Base-by-base conservation (phyloP, 495 filamentous ascomycete genomes). In the Lasiosphaeria ovina region DNA sequence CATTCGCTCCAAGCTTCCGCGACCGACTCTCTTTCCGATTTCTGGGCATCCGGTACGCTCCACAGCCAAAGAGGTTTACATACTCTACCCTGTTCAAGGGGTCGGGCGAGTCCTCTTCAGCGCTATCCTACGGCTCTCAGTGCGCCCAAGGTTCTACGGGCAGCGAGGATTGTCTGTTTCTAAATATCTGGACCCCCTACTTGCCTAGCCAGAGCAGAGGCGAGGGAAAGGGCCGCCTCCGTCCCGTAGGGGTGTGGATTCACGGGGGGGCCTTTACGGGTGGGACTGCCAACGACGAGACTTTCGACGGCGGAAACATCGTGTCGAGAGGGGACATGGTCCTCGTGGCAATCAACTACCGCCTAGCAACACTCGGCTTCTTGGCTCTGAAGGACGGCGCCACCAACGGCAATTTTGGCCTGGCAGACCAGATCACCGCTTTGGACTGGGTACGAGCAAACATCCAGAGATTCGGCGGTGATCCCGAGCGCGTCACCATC, bases 371-470 rank as follows among this genome's bases (percentile, higher is more conserved):
- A 1, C 81, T 90, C 14, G 87, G 87, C 6, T 90, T 88, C 58
- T 65, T 79, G 8, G 76, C 76, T 0, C 65, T 78, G 32, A 62
- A 75, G 3, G 75, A 79, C 58, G 72, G 74, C 65, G 75, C 65
- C 42, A 83, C 73, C 10, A 83, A 79, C 54, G 83, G 83, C 6
- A 85, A 85, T 54, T 85, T 74, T 62, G 81, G 82, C 1, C 64
- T 86, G 3, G 74, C 71, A 2, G 83, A 85, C 67, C 79, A 89
- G 69, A 76, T 82, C 56, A 71, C 81, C 33, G 81, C 84, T 32
- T 70, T 89, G 3, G 81, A 88, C 62, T 90, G 87, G 87, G 83
- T 86, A 0, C 74, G 77, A 51, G 77, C 81, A 11, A 81, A 89
- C 64, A 85, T 87, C 60, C 67, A 66, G 9, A 70, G 76, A 3